Conservation (phyloP, 1,139 yeast genomes). For the Hemisphaericaspora xylanilytica region DNA sequence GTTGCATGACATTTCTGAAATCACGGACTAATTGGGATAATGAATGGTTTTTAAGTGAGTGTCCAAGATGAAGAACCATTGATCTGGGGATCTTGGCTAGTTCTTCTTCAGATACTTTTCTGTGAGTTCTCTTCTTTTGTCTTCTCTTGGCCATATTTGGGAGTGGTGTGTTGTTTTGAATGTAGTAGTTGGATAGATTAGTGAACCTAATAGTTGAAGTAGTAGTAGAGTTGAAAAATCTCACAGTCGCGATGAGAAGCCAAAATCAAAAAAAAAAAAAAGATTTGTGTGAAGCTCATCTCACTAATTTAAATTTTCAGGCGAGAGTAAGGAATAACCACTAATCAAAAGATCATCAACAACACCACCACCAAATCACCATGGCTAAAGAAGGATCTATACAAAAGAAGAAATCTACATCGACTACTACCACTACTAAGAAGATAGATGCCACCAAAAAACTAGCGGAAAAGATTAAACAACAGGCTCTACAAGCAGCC, state of each 20-base stretch:
- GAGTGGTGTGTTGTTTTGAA: no score
- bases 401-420: conserved; percentile 15
- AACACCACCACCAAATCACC: conserved; percentile 3
- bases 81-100: conserved; percentile 78
- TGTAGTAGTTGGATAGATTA: neutral
- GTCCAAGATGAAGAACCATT: conserved; percentile 87
- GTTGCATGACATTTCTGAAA: conserved; percentile 89
- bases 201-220: no score
- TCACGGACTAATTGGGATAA: conserved; percentile 82
- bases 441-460: conserved; percentile 28
- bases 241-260: no score
- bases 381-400: conserved; percentile 15
- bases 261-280: no score
- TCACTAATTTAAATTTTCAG: neutral
- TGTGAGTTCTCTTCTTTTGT: conserved; percentile 84
- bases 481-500: conserved; percentile 41
- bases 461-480: conserved; percentile 52
- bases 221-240: no score
- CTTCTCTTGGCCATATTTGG: conserved; percentile 51
- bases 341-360: no score
- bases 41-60: conserved; percentile 75
- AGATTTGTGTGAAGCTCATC: conserved; percentile 3
- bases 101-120: conserved; percentile 62
- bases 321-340: no score
- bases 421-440: conserved; percentile 5